Evolutionary conservation across 441 rosid species (phyloP), one percentile per base, ranked within the genome.

Genomic region (Arabidopsis lyrata): DNA sequence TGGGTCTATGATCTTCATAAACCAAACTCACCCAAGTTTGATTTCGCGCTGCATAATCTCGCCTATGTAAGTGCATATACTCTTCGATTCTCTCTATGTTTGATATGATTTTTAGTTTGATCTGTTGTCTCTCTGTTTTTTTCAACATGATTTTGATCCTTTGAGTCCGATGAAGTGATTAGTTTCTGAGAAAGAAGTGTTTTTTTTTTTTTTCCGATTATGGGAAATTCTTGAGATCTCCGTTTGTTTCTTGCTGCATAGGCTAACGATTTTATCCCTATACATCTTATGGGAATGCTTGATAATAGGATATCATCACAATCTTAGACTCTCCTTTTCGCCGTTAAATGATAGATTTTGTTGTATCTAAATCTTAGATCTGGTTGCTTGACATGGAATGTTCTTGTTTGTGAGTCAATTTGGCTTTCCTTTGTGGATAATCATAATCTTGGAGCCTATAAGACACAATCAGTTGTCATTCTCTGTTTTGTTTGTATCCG

Each of bases 11-110:
- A 70, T 45, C 66, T 86, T 27, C 67, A 15, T 11, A 62, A 47
- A 1, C 68, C 0, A 8, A 61, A 27, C 5, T 3, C 14, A 14
- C 0, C 2, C 22, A 50, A 60, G 36, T 66, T 73, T 38, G 77
- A 83, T 18, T 36, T 9, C 0, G 81, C 90, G 4, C 80, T 86
- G 22, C 45, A 49, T 0, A 42, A 75, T 49, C 88, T 86, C n/a
- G 32, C 55, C 13, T 41, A 66, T 82, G 86, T 86, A 66, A 48
- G 76, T 1, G 1, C 15, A 66, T 6, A 8, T 13, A 9, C 16
- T 29, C 31, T 50, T 41, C 1, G 6, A 12, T 59, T 10, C 29
- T 38, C 41, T 6, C 14, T 11, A 11, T 27, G 49, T 12, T 35
- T 7, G 5, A 48, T 5, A 63, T 65, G 24, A 38, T 64, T 59